Conservation (phyloP, 345 rosid species). For the Dovyalis caffra region DNA sequence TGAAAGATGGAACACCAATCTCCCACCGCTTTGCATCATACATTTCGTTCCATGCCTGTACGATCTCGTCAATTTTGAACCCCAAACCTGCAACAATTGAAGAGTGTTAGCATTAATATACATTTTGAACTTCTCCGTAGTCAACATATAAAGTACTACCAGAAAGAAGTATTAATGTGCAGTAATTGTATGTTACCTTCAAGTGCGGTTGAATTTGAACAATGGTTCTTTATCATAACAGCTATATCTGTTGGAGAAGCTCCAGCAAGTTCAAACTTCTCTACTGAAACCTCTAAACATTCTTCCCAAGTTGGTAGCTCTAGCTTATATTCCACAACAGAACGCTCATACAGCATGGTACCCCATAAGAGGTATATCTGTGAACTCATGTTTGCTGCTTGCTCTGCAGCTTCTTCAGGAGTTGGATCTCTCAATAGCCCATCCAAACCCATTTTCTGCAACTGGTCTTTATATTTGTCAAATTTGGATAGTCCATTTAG, state of each 20-base stretch:
- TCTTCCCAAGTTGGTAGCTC: slow-evolving; percentile 97
- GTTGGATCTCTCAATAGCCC: slow-evolving; percentile 55
- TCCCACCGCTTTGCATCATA: slow-evolving; percentile 98
- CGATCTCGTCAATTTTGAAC: slow-evolving; percentile 93
- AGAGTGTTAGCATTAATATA: slow-evolving; percentile 1
- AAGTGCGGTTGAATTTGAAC: slow-evolving; percentile 76
- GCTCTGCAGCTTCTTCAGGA: slow-evolving; percentile 76
- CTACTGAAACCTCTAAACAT: slow-evolving; percentile 95
- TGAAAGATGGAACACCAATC: slow-evolving; percentile 84
- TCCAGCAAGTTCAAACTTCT: slow-evolving; percentile 97
- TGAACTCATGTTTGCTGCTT: slow-evolving; percentile 77
- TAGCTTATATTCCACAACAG: slow-evolving; percentile 85
- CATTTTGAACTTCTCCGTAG: not conserved
- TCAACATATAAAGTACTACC: not conserved
- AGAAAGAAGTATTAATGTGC: not conserved
- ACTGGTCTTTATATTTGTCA: slow-evolving; percentile 57
- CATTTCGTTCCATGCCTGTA: slow-evolving; percentile 99
- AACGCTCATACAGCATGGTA: slow-evolving; percentile 87
- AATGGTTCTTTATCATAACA: slow-evolving; percentile 97
- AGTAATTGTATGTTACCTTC: slow-evolving; percentile 56
- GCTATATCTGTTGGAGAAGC: slow-evolving; percentile 96
- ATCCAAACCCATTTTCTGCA: slow-evolving; percentile 71
- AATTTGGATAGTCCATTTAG: slow-evolving; percentile 80
- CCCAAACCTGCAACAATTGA: slow-evolving; percentile 57
- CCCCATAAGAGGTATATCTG: slow-evolving; percentile 98